Conservation (phyloP, 2,329 filamentous ascomycete species). For the Atkinsonella hypoxylon region DNA sequence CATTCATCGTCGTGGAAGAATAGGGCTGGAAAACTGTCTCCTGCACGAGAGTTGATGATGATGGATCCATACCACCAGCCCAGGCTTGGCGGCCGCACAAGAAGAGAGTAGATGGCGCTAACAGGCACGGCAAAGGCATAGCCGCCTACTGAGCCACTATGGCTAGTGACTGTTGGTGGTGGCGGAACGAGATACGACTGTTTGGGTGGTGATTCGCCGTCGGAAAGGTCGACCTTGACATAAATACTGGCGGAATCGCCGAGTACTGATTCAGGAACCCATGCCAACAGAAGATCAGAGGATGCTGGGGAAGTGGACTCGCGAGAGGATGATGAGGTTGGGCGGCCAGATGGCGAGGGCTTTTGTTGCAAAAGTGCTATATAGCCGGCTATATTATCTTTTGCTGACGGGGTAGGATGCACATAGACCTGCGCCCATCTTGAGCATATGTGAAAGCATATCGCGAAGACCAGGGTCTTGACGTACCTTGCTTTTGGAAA, state of each 20-base stretch:
- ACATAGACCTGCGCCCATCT: constrained; percentile 63
- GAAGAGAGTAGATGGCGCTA: constrained; percentile 77
- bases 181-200: constrained; percentile 87
- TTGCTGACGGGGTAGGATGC: constrained; percentile 82
- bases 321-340: constrained; percentile 18
- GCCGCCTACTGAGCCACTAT: constrained; percentile 57
- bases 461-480: not conserved
- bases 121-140: constrained; percentile 90
- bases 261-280: constrained; percentile 82
- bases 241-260: constrained; percentile 82
- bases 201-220: constrained; percentile 66
- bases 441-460: not conserved
- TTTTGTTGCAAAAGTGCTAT: constrained; percentile 91
- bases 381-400: constrained; percentile 92
- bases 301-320: constrained; percentile 36
- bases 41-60: constrained; percentile 80
- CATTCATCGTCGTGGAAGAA: constrained; percentile 99
- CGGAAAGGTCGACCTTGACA: constrained; percentile 85
- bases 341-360: constrained; percentile 30
- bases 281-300: constrained; percentile 75
- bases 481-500: constrained; percentile 86
- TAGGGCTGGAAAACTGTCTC: constrained; percentile 86
- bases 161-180: constrained; percentile 72
- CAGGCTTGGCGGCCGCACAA: constrained; percentile 81
- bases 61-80: constrained; percentile 98